Percentiles rank a stretch among this genome's conserved stretches.
Evolutionary conservation across 2,329 filamentous ascomycete genomes (phyloP).

Genomic region (Nigrospora oryzae): DNA sequence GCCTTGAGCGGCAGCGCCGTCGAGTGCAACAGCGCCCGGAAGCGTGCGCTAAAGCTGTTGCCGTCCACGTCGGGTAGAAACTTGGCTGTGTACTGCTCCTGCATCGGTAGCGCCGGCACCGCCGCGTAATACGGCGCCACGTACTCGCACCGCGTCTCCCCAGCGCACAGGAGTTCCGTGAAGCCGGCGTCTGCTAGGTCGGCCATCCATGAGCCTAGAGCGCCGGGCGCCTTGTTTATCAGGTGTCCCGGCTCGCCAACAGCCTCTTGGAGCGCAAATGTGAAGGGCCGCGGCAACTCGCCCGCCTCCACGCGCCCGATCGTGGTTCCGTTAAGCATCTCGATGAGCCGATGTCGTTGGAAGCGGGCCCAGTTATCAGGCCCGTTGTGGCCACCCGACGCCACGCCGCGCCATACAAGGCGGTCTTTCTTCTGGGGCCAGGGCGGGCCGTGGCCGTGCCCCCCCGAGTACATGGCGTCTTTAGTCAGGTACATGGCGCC

Average conservation of each 20-base stretch:
- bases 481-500: conserved; percentile 56
- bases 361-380: conserved; percentile 55
- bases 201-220: conserved; percentile 31
- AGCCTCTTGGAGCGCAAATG: conserved; percentile 33
- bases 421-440: conserved; percentile 48
- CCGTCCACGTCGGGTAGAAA: conserved; percentile 65
- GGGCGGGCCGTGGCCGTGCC: conserved; percentile 38
- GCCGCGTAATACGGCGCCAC: background rate
- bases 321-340: conserved; percentile 57
- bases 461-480: conserved; percentile 48
- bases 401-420: conserved; percentile 54
- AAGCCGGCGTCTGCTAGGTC: conserved; percentile 35
- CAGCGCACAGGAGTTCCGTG: conserved; percentile 28
- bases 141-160: conserved; percentile 21
- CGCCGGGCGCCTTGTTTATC: conserved; percentile 14
- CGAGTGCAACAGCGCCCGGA: conserved; percentile 53
- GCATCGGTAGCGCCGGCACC: conserved; percentile 28
- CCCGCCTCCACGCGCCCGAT: conserved; percentile 36
- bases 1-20: conserved; percentile 62
- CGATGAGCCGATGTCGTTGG: conserved; percentile 59
- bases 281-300: conserved; percentile 25
- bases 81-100: conserved; percentile 47
- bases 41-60: conserved; percentile 56
- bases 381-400: conserved; percentile 43
- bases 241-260: conserved; percentile 28